A percentile compares a stretch with the other conserved stretches of the same genome.
Evolutionary conservation across 2,329 filamentous ascomycete species (phyloP).

Genomic region (Xylariales sp.): DNA sequence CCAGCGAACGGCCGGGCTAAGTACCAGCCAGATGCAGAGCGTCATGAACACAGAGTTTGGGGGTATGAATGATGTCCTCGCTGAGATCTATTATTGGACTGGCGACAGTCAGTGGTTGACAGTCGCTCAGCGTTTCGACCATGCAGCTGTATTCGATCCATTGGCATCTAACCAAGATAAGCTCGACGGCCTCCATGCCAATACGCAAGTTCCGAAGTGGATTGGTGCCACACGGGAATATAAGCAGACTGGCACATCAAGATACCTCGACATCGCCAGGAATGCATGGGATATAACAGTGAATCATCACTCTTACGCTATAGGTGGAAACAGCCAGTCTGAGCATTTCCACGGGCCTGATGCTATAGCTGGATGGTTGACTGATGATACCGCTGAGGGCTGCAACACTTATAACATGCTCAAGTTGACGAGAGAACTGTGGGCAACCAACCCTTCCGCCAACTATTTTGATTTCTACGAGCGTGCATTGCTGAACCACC

Average conservation of each 20-base stretch:
- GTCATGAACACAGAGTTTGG: conserved; percentile 63
- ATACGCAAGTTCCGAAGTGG: conserved; percentile 66
- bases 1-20: conserved; percentile 56
- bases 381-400: conserved; percentile 60
- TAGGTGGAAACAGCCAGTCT: conserved; percentile 64
- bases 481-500: conserved; percentile 61
- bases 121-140: conserved; percentile 62
- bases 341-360: conserved; percentile 63
- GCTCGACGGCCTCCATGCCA: conserved; percentile 62
- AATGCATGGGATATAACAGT: conserved; percentile 63
- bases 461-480: conserved; percentile 67
- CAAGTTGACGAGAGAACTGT: conserved; percentile 64
- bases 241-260: conserved; percentile 57
- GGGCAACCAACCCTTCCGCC: conserved; percentile 56
- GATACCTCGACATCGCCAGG: conserved; percentile 60
- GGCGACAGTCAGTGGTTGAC: conserved; percentile 59
- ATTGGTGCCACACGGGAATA: conserved; percentile 62
- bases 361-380: conserved; percentile 58
- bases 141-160: conserved; percentile 59
- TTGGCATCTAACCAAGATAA: conserved; percentile 58
- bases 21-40: conserved; percentile 58
- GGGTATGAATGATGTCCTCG: conserved; percentile 64
- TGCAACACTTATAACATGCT: conserved; percentile 70
- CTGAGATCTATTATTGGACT: conserved; percentile 60
- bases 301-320: conserved; percentile 61